A percentile compares a stretch with the other conserved stretches of the same genome.
Conservation (phyloP, 805 yeast genomes). For the Torulaspora gathmanii region DNA sequence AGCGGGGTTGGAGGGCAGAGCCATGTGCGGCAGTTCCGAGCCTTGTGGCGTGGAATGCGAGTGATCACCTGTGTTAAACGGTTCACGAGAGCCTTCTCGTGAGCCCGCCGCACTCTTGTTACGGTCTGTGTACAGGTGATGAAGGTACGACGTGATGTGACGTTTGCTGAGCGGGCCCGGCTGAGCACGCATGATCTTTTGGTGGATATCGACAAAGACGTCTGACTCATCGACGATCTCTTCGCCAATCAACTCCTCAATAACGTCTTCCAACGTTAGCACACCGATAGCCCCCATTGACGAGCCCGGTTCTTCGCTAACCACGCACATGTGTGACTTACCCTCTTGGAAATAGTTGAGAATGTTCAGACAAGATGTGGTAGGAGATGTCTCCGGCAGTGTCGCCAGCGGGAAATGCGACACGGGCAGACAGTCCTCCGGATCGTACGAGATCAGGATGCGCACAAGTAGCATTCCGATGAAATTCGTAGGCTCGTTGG, state of each 20-base stretch:
- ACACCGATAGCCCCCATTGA: conserved; percentile 85
- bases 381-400: conserved; percentile 86
- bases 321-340: conserved; percentile 94
- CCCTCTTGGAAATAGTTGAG: conserved; percentile 97
- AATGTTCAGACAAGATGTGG: conserved; percentile 89
- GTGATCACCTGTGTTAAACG: conserved; percentile 1
- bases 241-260: conserved; percentile 95
- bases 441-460: conserved; percentile 90
- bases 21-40: conserved; percentile 5
- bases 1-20: conserved; percentile 51
- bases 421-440: conserved; percentile 90
- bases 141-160: conserved; percentile 64
- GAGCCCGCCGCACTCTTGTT: conserved; percentile 22
- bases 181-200: conserved; percentile 69
- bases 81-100: neutral
- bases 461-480: conserved; percentile 94
- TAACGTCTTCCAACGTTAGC: conserved; percentile 92
- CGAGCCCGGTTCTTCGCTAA: conserved; percentile 78
- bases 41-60: neutral
- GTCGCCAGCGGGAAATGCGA: conserved; percentile 94
- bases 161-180: conserved; percentile 74
- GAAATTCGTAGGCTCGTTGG: conserved; percentile 83
- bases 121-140: conserved; percentile 48
- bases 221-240: conserved; percentile 96
- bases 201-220: conserved; percentile 85